Base-by-base conservation (phyloP, 129 eudicot species). In the Smallanthus sonchifolius region DNA sequence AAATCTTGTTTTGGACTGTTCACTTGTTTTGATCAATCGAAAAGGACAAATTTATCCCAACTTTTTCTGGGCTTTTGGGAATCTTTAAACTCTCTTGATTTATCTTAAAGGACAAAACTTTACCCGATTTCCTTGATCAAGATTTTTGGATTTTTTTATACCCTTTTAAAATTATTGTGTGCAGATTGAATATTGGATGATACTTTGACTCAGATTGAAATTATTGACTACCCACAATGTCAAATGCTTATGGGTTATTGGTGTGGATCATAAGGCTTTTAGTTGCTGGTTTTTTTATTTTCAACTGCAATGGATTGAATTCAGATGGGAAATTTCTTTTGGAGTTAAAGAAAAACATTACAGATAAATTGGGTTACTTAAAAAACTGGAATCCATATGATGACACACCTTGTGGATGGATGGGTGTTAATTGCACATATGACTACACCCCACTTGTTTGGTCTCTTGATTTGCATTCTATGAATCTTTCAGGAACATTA, bases 401-500 rank as follows among this genome's bases (percentile, higher is more conserved):
- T 72, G 60, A 59, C 40, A 86, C 97, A 30, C 96, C 98, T 30
- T 94, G 98, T 79, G 63, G 52, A 65, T 94, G 98, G 98, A 42
- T n/a, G 28, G 98, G 97, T 70, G 97, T 95, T 74, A 83, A 45
- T 49, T 94, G 99, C 86, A 84, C 91, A 7, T 54, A 59, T n/a
- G 86, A 32, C 75, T 48, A 78, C 72, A 44, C 56, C 59, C 86
- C 81, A 2, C 73, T 77, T 2, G 92, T 91, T 45, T 55, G 67
- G 75, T 85, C 97, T 70, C 90, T 95, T 16, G 81, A 88, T 82
- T 78, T 95, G 73, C 62, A 34, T 14, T 79, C 77, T 0, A 20
- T 81, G 84, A 95, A 91, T 64, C 97, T 95, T 65, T 91, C 99
- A 9, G 99, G 99, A 19, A 84, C 84, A n/a, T 37, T 95, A 51